Conservation (phyloP, 108 stramenopile genomes). For the Aurantiochytrium sp. region DNA sequence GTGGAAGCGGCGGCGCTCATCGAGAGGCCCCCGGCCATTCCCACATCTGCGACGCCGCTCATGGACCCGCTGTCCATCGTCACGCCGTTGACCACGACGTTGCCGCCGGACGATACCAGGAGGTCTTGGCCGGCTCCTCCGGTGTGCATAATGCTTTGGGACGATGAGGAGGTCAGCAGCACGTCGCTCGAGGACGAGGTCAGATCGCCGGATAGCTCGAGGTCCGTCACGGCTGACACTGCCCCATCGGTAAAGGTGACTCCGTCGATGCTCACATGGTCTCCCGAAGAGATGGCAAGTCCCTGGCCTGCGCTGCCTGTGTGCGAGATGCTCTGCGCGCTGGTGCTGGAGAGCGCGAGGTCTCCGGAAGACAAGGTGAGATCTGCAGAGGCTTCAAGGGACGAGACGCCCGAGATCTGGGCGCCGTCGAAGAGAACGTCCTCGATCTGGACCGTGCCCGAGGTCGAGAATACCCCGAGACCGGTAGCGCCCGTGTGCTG, state of each 20-base stretch:
- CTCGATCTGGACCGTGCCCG: conserved; percentile 1
- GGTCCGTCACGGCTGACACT: not conserved
- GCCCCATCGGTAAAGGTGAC: not conserved
- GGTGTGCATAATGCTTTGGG: not conserved
- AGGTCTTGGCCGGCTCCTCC: not conserved
- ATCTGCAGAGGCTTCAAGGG: not conserved
- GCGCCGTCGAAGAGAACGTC: not conserved
- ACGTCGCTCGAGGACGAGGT: not conserved
- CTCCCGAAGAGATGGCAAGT: not conserved
- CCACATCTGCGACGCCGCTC: not conserved
- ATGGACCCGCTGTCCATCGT: not conserved
- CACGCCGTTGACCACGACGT: not conserved
- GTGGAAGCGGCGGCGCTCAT: not conserved
- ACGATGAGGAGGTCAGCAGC: not conserved
- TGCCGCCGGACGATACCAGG: not conserved
- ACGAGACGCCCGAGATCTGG: not conserved
- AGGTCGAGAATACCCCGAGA: too few species aligned
- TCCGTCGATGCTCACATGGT: not conserved
- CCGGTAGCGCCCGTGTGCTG: too few species aligned
- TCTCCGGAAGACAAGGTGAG: not conserved
- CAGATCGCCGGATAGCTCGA: not conserved
- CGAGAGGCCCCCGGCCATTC: not conserved
- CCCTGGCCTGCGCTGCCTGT: not conserved
- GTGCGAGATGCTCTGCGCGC: not conserved
- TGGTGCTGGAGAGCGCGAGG: not conserved